These are phyloP conservation scores for Boletus huronensis DNA, from an alignment of 768 basidiomycete species.

Conservation along the genomic window DNA sequence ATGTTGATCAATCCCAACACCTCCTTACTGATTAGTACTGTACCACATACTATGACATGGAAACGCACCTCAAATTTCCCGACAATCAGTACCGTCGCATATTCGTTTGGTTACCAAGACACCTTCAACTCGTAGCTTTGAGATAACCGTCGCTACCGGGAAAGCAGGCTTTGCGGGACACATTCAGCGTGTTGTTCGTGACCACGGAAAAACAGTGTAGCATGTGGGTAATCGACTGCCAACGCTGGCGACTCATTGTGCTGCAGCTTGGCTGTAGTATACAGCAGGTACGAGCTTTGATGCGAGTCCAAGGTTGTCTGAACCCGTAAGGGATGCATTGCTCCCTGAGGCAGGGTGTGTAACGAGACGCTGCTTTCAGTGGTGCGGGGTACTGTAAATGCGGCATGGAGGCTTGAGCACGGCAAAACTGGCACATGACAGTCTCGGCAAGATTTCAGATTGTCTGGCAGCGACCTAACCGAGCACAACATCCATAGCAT, in stretches of 20 bases:
- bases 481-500: slow-evolving; percentile 30
- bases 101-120: background rate
- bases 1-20: background rate
- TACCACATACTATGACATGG: background rate
- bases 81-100: background rate
- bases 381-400: background rate
- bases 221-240: background rate
- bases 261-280: background rate
- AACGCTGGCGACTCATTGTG: slow-evolving; percentile 2
- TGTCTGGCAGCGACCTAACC: background rate
- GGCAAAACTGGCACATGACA: background rate
- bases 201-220: background rate
- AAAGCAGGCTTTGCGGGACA: background rate
- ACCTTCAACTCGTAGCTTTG: background rate
- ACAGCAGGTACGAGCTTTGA: background rate
- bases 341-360: no score
- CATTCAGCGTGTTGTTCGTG: background rate
- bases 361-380: background rate
- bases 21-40: background rate
- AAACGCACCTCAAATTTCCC: background rate
- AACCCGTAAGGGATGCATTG: background rate
- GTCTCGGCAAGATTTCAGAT: no score
- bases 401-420: background rate
- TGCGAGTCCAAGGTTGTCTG: background rate
- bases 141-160: background rate